Percentiles rank a stretch among this genome's conserved stretches.
phyloP scores from a whole-genome alignment of 1,139 yeast species.

The Ogataea hybrid region DNA sequence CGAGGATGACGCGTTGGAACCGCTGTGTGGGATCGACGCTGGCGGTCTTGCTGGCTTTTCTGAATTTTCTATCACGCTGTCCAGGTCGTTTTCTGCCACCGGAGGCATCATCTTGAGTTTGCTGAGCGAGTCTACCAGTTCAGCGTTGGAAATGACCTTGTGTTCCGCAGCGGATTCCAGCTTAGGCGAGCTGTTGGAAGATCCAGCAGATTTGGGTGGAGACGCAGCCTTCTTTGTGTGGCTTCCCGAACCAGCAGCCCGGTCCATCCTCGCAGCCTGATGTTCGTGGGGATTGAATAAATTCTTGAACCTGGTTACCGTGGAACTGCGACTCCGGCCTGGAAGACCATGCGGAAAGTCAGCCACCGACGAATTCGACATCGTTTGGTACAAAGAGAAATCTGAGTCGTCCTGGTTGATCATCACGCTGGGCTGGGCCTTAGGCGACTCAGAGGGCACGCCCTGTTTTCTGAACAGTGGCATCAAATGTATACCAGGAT shows the following conservation, averaged over 20 bases:
- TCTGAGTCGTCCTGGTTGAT: conserved; percentile 23
- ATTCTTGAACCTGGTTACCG: conserved; percentile 31
- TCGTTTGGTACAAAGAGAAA: conserved; percentile 18
- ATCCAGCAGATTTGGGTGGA: conserved; percentile 18
- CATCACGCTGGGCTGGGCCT: conserved; percentile 17
- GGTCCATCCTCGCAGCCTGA: conserved; percentile 5
- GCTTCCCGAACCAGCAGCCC: conserved; percentile 1
- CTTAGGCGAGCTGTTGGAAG: conserved; percentile 16
- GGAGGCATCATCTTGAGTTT: conserved; percentile 31
- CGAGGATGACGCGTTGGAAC: conserved; percentile 11
- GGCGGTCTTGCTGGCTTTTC: conserved; percentile 8
- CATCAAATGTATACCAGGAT: conserved; percentile 8
- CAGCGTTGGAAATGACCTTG: conserved; percentile 12
- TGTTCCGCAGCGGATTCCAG: conserved; percentile 8
- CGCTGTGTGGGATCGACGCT: conserved; percentile 7
- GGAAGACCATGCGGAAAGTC: conserved; percentile 14
- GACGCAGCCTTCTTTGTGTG: conserved; percentile 18
- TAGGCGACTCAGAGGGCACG: conserved; percentile 13
- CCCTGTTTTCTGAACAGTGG: conserved; percentile 19
- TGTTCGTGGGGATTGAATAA: conserved; percentile 25
- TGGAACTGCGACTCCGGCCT: conserved; percentile 24
- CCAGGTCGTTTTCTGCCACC: conserved; percentile 32
- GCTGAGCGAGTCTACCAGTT: conserved; percentile 21
- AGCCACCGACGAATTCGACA: conserved; percentile 19
- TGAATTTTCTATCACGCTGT: conserved; percentile 27